These are phyloP conservation scores for Termitomyces sp. DNA, from an alignment of 768 basidiomycete species.

Conservation along the genomic window DNA sequence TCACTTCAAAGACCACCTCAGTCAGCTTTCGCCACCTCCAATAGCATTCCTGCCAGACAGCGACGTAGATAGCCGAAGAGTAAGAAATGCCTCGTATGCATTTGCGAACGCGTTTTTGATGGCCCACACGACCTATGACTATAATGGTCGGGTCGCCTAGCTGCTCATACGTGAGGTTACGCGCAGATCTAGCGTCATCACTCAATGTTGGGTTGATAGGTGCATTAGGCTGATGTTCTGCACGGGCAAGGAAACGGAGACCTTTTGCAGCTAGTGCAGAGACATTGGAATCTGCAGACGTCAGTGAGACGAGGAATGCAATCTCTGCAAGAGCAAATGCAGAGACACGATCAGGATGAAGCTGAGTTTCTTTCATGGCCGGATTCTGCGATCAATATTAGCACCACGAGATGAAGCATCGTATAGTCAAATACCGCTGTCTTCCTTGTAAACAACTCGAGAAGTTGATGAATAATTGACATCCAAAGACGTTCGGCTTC, in stretches of 20 bases:
- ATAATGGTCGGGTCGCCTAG: conserved; percentile 71
- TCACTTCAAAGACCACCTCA: conserved; percentile 47
- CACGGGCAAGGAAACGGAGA: conserved; percentile 61
- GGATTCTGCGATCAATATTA: conserved; percentile 4
- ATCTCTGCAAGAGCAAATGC: conserved; percentile 70
- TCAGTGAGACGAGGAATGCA: conserved; percentile 64
- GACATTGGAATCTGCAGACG: conserved; percentile 62
- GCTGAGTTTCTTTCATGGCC: conserved; percentile 45
- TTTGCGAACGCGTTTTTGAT: conserved; percentile 78
- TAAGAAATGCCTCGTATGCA: conserved; percentile 59
- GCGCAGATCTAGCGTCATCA: conserved; percentile 61
- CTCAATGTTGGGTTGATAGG: conserved; percentile 44
- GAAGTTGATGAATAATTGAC: conserved; percentile 51
- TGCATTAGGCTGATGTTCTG: conserved; percentile 58
- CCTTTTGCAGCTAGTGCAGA: conserved; percentile 66
- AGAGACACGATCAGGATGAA: conserved; percentile 46
- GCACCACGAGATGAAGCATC: neutral
- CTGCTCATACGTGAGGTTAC: conserved; percentile 73
- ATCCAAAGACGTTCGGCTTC: conserved; percentile 69
- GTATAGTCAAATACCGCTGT: conserved; percentile 33
- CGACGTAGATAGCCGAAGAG: conserved; percentile 63
- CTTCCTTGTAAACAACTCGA: conserved; percentile 50
- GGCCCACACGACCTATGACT: conserved; percentile 68
- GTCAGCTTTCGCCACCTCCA: conserved; percentile 67
- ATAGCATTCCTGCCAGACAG: conserved; percentile 82